Base-by-base conservation (phyloP, 2,329 filamentous ascomycete genomes). In the Xylaria sp. region DNA sequence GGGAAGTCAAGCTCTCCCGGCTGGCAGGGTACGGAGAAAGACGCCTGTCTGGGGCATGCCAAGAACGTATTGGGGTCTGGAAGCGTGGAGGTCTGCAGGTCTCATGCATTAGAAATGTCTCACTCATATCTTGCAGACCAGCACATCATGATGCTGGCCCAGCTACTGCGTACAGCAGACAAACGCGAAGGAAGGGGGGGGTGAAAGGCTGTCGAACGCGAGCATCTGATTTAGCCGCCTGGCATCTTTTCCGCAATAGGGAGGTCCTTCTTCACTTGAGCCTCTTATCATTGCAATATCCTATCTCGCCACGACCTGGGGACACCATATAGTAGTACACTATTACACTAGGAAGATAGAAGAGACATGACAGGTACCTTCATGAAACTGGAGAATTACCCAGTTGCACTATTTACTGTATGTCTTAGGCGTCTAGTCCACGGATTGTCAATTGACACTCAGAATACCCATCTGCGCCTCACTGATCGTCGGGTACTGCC, bases 191-290 rank as follows among this genome's bases (percentile, higher is more conserved):
- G n/a, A 36, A 31, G 15, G 13, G 31, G 25, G 13, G 2, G 17
- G 20, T 38, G 50, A 20, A 31, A 51, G 50, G 50, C 2, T n/a
- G 22, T 60, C 29, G 42, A 50, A 53, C 22, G 27, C 50, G 29
- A 39, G 39, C n/a, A 39, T 61, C 55, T 39, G 49, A 53, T 22
- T 55, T 47, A 61, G 36, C 54, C 55, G 56, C 61, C 36, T 65
- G 50, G 65, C 44, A 45, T 57, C 50, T 55, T 65, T 60, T 57
- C 65, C 56, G 20, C 22, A 67, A 67, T 61, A 67, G 58, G 65
- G 61, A 67, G 65, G 65, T 67, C 59, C 38, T 31, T 47, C 27
- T 45, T 60, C 56, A 57, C 53, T 57, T 50, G 49, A 63, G 36
- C 29, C 22, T 58, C 20, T 42, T 45, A 67, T 60, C 53, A 27